Evolutionary conservation across 208 protist species (phyloP), one percentile per base, ranked within the genome.

Genomic region (Lotmaria passim): DNA sequence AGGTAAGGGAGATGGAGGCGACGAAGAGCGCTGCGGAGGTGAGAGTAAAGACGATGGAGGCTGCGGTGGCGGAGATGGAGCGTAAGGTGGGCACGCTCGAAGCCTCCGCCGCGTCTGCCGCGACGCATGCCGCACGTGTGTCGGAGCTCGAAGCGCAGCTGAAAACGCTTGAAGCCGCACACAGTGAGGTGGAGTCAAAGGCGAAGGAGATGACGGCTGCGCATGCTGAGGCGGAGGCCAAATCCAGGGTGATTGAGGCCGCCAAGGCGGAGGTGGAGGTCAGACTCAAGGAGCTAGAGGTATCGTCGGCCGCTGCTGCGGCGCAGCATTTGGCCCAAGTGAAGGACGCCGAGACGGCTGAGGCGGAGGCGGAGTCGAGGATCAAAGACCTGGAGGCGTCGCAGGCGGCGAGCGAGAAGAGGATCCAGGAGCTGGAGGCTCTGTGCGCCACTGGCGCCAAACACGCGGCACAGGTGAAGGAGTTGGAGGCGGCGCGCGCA

Each of bases 401-500:
- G 30, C 21, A 55, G 31, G 38, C 26, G 23, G 24, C 38, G 43
- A 31, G 43, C 0, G 26, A 44, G 14, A 39, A 17, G 30, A 31
- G 24, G 43, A 38, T 28, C 12, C 26, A 3, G 10, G 48, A 28
- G 43, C 15, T 50, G 31, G 43, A 23, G 41, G 30, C 43, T 14
- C 55, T 68, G 46, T 33, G 33, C 14, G 36, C 41, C 1, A 46
- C 59, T 6, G 33, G 34, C 33, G 26, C 41, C 1, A 28, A 56
- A 0, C 30, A 36, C 19, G 44, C 39, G 7, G 38, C 52, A 33
- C 19, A 36, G 34, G 36, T 52, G 33, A 48, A 36, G 41, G 47
- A 41, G 21, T n/a, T 46, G 46, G 69, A 64, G 58, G 47, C 52
- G 23, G 39, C 47, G 24, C 31, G 44, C 43, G 57, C 53, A 11